Percentiles rank a stretch among this genome's conserved stretches.
Conservation (phyloP, 306 rosid species). For the Dicorynia guianensis region DNA sequence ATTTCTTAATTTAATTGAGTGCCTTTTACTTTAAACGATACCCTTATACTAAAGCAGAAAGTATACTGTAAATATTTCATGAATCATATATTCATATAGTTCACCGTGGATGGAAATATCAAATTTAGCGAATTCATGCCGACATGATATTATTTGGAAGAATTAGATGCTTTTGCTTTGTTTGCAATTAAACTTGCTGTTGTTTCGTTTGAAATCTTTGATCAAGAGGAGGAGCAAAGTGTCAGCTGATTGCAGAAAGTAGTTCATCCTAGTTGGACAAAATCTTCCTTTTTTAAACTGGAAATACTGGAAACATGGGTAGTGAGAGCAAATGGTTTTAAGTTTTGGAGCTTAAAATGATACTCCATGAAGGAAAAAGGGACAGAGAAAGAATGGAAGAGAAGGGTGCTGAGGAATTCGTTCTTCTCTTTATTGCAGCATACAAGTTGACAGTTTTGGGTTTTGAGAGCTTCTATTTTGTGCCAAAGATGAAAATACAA, state of each 20-base stretch:
- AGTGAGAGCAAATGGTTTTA: slow-evolving; percentile 3
- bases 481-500: not conserved
- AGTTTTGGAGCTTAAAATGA: slow-evolving; percentile 18
- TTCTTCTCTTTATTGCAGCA: slow-evolving; percentile 7
- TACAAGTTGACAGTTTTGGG: slow-evolving; percentile 24
- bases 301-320: not conserved
- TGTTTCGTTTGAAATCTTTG: slow-evolving; percentile 22
- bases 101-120: not conserved
- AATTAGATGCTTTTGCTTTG: not conserved
- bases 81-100: not conserved
- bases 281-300: not conserved
- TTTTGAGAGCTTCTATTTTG: slow-evolving; percentile 33
- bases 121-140: slow-evolving; percentile 35
- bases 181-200: not conserved
- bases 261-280: not conserved
- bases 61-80: not conserved
- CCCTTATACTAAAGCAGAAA: not conserved
- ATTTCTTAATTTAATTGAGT: slow-evolving; percentile 27
- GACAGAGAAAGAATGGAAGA: no score
- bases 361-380: not conserved
- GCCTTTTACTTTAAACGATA: slow-evolving; percentile 5
- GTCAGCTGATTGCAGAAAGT: slow-evolving; percentile 17
- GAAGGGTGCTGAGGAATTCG: not conserved
- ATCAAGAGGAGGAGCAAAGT: not conserved
- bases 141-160: not conserved